phyloP scores from a whole-genome alignment of 208 protist species.

The Leptomonas seymouri region DNA sequence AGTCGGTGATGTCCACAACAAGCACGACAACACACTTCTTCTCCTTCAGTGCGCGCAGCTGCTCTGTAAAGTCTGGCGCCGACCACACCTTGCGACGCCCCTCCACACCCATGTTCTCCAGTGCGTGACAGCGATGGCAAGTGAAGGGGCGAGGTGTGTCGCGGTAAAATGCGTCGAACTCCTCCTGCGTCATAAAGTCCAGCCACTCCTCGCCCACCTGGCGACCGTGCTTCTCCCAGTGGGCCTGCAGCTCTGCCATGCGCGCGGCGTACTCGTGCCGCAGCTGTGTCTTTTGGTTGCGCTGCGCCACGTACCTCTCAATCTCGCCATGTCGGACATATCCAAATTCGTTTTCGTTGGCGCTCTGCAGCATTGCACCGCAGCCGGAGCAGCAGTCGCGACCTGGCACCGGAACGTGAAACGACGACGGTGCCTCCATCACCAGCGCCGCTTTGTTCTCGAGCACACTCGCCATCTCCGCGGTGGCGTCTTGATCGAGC shows the following conservation, averaged over 20 bases:
- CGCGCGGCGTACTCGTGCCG: conserved; percentile 85
- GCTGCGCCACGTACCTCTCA: conserved; percentile 71
- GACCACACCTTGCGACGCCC: conserved; percentile 85
- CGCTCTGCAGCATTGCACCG: conserved; percentile 85
- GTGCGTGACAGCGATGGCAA: conserved; percentile 87
- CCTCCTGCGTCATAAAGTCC: conserved; percentile 94
- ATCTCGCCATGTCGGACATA: conserved; percentile 80
- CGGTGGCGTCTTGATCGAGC: conserved; percentile 70
- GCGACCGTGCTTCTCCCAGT: conserved; percentile 92
- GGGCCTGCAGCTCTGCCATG: conserved; percentile 87
- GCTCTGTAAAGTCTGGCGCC: conserved; percentile 90
- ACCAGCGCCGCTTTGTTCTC: conserved; percentile 84
- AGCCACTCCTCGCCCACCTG: conserved; percentile 92
- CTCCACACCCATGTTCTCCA: conserved; percentile 86
- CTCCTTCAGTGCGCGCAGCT: conserved; percentile 82
- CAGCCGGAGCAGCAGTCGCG: conserved; percentile 88
- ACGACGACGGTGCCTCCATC: conserved; percentile 70
- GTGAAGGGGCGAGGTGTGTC: conserved; percentile 71
- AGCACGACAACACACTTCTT: conserved; percentile 86
- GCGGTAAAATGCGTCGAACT: conserved; percentile 91
- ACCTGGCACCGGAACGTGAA: conserved; percentile 76
- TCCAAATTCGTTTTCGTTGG: conserved; percentile 69
- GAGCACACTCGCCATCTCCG: conserved; percentile 57
- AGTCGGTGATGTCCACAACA: conserved; percentile 92
- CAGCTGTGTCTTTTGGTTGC: conserved; percentile 48